Percentiles rank a stretch among this genome's conserved stretches.
Conservation (phyloP, 23 red algal species). For the Gracilaria domingensis region DNA sequence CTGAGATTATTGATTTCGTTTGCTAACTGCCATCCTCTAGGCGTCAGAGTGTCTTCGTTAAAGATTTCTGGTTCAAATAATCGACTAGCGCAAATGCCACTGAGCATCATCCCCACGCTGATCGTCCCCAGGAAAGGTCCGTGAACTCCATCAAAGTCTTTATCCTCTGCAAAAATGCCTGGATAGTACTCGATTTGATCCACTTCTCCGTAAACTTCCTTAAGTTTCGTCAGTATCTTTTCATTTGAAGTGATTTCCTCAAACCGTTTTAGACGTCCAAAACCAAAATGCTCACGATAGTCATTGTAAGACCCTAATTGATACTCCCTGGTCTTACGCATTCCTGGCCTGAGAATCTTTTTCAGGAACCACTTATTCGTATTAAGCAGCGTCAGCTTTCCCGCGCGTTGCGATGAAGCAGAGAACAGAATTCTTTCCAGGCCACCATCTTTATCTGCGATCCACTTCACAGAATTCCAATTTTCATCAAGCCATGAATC, state of each 20-base stretch:
- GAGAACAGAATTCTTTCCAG: not conserved
- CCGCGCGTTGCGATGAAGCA: slow-evolving; percentile 4
- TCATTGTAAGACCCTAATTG: slow-evolving; percentile 1
- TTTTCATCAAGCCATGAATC: not conserved
- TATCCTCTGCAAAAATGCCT: not conserved
- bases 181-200: slow-evolving; percentile 1
- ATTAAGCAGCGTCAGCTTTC: not conserved
- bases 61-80: slow-evolving; percentile 4
- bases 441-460: not conserved
- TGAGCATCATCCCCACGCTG: not conserved
- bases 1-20: not conserved
- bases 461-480: slow-evolving; percentile 2
- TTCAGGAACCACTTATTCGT: not conserved
- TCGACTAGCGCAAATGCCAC: not conserved
- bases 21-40: not conserved
- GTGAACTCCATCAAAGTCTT: not conserved
- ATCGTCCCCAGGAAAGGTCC: slow-evolving; percentile 3
- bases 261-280: not conserved
- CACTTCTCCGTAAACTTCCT: not conserved
- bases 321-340: not conserved
- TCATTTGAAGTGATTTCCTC: not conserved
- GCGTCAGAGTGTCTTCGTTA: not conserved
- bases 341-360: not conserved
- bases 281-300: slow-evolving; percentile 8
- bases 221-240: not conserved